Base-by-base conservation (phyloP, 148 eudicot species). In the Simmondsia chinensis region DNA sequence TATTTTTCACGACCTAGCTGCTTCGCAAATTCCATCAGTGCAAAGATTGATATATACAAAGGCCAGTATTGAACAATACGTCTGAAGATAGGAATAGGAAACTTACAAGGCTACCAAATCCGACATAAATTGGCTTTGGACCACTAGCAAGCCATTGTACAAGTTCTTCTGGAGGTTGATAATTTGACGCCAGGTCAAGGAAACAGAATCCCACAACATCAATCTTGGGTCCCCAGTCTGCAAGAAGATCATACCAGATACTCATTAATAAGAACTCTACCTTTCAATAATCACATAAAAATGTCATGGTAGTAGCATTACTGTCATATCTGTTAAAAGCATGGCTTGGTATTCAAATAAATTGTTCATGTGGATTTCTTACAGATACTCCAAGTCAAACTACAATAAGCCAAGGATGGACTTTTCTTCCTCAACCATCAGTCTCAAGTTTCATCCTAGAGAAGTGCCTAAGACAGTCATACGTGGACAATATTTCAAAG, bases 181-280 rank as follows among this genome's bases (percentile, higher is more conserved):
- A 87, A 44, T 67, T 74, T 42, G 96, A 63, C 25, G 94, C 94
- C 46, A 87, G 85, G 54, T 87, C 96, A 32, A 87, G 85, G 68
- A 87, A 87, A 67, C 96, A 87, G 66, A 87, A 87, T 11, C 96
- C 96, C 36, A 87, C 94, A 2, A 87, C 96, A 46, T 82, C 96
- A 64, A 82, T 74, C 68, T 79, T 79, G 8, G 84, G 87, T 51
- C 96, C 96, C 96, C 96, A 86, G 62, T 86, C 96, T 86, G 80
- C 74, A 61, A 14, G 53, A 16, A 11, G 11, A 37, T 35, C 20
- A 51, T n/a, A 22, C 18, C 41, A 41, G 5, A 50, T 16, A 27
- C 20, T 27, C 40, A 30, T 33, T n/a, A 33, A 41, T 7, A 40
- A 40, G 22, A 15, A 40, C 20, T 21, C 15, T 21, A 13, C 6